Evolutionary conservation across 305 asterid species (phyloP).

Genomic region (Salvia sclarea): DNA sequence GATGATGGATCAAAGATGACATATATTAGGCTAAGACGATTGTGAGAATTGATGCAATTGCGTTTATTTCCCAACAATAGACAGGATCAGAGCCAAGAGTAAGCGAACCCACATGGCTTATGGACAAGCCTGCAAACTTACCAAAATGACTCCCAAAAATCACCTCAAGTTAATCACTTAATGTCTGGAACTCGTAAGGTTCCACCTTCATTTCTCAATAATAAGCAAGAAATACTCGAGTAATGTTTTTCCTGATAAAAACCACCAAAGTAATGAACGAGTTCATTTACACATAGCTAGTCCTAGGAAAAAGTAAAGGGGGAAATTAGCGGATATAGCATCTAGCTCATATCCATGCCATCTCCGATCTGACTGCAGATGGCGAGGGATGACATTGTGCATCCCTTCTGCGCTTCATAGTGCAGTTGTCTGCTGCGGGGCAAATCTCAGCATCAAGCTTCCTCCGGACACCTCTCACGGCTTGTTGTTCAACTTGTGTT

Average conservation of each 20-base stretch:
- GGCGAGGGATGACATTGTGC: constrained; percentile 66
- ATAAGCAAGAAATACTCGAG: constrained; percentile 43
- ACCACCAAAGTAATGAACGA: constrained; percentile 46
- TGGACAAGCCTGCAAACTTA: background rate
- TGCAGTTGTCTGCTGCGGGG: constrained; percentile 61
- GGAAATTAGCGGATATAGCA: constrained; percentile 35
- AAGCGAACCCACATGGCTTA: background rate
- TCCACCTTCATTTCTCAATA: constrained; percentile 28
- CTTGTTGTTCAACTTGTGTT: constrained; percentile 69
- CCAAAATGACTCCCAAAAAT: background rate
- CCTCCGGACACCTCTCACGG: constrained; percentile 83
- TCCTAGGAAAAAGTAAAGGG: constrained; percentile 35
- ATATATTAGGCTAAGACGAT: background rate
- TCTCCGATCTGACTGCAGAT: constrained; percentile 77
- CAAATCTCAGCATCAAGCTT: constrained; percentile 71
- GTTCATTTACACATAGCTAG: constrained; percentile 40
- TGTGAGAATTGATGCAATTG: background rate
- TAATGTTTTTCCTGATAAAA: constrained; percentile 53
- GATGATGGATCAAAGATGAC: background rate
- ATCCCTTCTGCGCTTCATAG: constrained; percentile 83
- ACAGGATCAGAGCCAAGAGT: background rate
- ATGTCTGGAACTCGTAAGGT: background rate
- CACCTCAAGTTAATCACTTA: constrained; percentile 4
- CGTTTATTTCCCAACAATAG: background rate
- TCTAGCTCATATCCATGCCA: constrained; percentile 88